Conservation (phyloP, 2,329 filamentous ascomycete species). For the Penicillium sp. region DNA sequence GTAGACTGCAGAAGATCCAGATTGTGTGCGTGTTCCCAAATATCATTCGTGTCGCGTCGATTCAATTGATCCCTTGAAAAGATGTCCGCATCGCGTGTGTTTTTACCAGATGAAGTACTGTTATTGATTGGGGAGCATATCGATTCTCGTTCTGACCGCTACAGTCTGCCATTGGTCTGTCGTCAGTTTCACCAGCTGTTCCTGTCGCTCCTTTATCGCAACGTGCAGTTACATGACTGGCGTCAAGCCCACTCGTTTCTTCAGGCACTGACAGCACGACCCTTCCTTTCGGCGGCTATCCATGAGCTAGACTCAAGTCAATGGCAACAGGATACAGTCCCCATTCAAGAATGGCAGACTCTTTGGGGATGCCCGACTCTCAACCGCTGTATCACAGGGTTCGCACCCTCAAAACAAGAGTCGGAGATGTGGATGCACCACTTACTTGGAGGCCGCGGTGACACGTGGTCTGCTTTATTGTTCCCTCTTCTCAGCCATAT, state of each 20-base stretch:
- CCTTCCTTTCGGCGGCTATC: constrained; percentile 20
- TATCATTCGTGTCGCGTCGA: too few species aligned
- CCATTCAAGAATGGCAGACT: constrained; percentile 4
- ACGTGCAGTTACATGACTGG: constrained; percentile 15
- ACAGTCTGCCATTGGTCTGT: constrained; percentile 23
- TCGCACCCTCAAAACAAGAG: constrained; percentile 19
- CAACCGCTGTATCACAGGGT: constrained; percentile 1
- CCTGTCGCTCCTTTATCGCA: constrained; percentile 19
- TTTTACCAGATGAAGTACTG: constrained; percentile 26
- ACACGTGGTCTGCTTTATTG: constrained; percentile 25
- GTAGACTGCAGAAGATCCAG: too few species aligned
- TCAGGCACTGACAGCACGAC: constrained; percentile 14
- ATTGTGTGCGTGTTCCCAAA: too few species aligned
- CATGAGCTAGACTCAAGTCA: constrained; percentile 18
- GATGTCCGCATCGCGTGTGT: neutral
- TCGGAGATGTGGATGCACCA: constrained; percentile 17
- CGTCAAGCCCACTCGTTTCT: constrained; percentile 18
- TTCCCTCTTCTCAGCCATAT: constrained; percentile 23
- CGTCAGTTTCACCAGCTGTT: constrained; percentile 25
- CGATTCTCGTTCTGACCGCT: constrained; percentile 21
- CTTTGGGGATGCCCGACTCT: constrained; percentile 2
- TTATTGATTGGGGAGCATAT: constrained; percentile 25
- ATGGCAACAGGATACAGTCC: constrained; percentile 12
- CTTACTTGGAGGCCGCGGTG: constrained; percentile 17
- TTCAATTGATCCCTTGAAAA: too few species aligned